These are phyloP conservation scores for Debaryomyces prosopidis DNA, from an alignment of 805 yeast genomes.

Conservation along the genomic window DNA sequence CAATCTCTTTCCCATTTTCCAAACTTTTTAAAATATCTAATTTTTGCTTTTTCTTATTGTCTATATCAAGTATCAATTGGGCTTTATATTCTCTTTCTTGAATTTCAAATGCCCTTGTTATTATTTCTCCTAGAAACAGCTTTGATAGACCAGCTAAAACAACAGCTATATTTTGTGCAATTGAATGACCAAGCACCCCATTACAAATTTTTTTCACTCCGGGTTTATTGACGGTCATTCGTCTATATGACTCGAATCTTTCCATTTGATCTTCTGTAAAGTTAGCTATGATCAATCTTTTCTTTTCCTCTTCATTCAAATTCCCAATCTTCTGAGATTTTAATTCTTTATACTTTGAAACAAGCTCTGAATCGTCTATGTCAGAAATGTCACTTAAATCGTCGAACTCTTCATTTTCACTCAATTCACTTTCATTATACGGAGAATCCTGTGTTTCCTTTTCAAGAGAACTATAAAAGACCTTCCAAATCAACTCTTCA, in stretches of 20 bases:
- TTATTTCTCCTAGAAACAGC: slow-evolving; percentile 85
- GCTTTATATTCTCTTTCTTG: slow-evolving; percentile 57
- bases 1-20: slow-evolving; percentile 37
- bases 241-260: slow-evolving; percentile 80
- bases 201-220: slow-evolving; percentile 82
- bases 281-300: slow-evolving; percentile 64
- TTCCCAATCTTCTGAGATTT: slow-evolving; percentile 30
- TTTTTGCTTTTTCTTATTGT: slow-evolving; percentile 39
- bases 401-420: slow-evolving; percentile 24
- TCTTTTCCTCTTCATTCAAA: slow-evolving; percentile 52
- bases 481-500: slow-evolving; percentile 45
- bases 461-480: slow-evolving; percentile 33
- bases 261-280: slow-evolving; percentile 83
- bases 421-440: slow-evolving; percentile 9
- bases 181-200: slow-evolving; percentile 74
- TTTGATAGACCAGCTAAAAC: slow-evolving; percentile 85
- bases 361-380: slow-evolving; percentile 33
- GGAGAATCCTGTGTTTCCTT: slow-evolving; percentile 3
- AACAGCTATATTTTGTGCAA: slow-evolving; percentile 77
- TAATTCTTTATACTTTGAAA: slow-evolving; percentile 28
- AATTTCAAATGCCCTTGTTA: slow-evolving; percentile 75
- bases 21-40: slow-evolving; percentile 34
- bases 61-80: slow-evolving; percentile 34
- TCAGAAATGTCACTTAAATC: slow-evolving; percentile 30
- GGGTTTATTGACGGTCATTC: slow-evolving; percentile 62